Evolutionary conservation across 345 rosid genomes (phyloP), one percentile per base, ranked within the genome.

Genomic region (Turritis glabra): DNA sequence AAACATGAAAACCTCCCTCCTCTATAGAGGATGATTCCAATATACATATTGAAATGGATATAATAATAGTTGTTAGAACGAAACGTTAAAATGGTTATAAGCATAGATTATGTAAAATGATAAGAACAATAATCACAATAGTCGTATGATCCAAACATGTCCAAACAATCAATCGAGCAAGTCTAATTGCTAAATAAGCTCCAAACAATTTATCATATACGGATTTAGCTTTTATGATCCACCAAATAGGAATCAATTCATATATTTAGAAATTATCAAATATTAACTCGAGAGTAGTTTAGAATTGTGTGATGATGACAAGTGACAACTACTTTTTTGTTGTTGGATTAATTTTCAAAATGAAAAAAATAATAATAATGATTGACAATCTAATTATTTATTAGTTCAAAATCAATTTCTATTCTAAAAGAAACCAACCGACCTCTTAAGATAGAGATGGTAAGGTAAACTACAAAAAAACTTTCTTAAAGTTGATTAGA

Each of bases 401-500:
- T 2, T 43, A 63, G 35, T 60, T 48, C 2, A 59, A 14, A 59
- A 8, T 48, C 32, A 38, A 17, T 67, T 33, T n/a, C n/a, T n/a
- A n/a, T 37, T 59, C 27, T 6, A 44, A 29, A 54, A 53, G 19
- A 68, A 50, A 58, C 79, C 62, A 48, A 68, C 72, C 50, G 3
- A 59, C 17, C 43, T 33, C 44, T 35, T 35, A 30, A 69, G 56
- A 68, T 17, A 61, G 38, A 69, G 64, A 52, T 57, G 8, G 61
- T 40, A 74, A 74, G 30, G 43, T 56, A 58, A 44, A 76, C 51
- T 13, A 54, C 30, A 41, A 76, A 13, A 40, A 12, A 32, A 54
- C 53, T 25, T 58, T 64, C 13, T 26, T 63, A 56, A 48, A 71
- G 61, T 72, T 60, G 75, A 61, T 76, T 77, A 72, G 80, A 76